Base-by-base conservation (phyloP, 2,329 filamentous ascomycete species). In the Scedosporium dehoogii region DNA sequence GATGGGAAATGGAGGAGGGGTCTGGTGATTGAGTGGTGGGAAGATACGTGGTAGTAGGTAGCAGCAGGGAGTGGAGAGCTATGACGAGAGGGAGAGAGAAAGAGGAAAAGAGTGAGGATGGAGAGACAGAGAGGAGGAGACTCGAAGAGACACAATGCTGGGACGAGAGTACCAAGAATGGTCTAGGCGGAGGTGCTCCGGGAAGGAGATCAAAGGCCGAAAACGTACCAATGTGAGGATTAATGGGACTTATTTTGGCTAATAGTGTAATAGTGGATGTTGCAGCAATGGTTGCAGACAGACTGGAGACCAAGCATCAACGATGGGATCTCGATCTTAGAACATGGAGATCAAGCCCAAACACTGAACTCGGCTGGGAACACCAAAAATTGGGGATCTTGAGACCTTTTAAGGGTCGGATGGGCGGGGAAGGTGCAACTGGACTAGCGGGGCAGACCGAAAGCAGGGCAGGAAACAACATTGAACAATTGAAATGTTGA, bases 1-100 rank as follows among this genome's bases (percentile, higher is more conserved):
- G 48, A 63, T 53, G 23, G 62, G 33, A 64, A 64, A 61, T 46
- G 60, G 55, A 25, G 44, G 33, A 59, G 59, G 42, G 10, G 55
- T 53, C 41, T 60, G 62, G 61, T 53, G 61, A 62, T 60, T 59
- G 48, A 58, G 55, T 58, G 55, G 55, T 55, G 16, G 51, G 51
- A 27, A 55, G 51, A 55, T 21, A 25, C 25, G 21, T 18, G 6
- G 42, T 16, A 46, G 42, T 12, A 53, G 21, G 48, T 18, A 53
- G 48, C 48, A 53, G 48, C 48, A 53, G 21, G n/a, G 21, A 12
- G 16, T 53, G 51, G n/a, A 46, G 42, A 46, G 42, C 14, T 18
- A 46, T 3, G 18, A 18, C 14, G 42, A 46, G 42, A 46, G 42
- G 42, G 5, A 46, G 14, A 46, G 42, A 18, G 42, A 46, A 18